Percentiles rank a stretch among this genome's conserved stretches.
These are phyloP conservation scores for Haematococcus lacustris DNA, from an alignment of 139 green algal genomes.

Conservation along the genomic window DNA sequence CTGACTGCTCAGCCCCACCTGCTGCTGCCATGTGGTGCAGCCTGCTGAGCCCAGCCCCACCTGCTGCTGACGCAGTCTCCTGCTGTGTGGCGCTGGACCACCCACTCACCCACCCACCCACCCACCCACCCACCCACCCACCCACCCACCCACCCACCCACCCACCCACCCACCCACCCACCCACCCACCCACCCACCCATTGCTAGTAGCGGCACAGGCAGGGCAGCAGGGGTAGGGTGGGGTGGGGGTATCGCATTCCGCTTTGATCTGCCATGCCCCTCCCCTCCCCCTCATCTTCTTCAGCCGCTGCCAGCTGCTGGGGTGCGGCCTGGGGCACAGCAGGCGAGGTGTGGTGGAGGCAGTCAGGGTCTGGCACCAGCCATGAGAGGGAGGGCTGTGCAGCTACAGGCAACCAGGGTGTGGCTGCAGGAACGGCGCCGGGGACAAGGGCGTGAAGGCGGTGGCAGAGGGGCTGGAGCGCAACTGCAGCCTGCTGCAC, in stretches of 20 bases:
- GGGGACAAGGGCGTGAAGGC: conserved; percentile 42
- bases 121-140: no score
- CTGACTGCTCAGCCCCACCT: neutral
- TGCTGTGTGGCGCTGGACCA: no score
- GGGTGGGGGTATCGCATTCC: neutral
- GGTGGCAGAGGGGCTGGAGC: conserved; percentile 23
- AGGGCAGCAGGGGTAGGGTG: no score
- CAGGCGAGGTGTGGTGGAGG: no score
- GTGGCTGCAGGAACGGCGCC: conserved; percentile 28
- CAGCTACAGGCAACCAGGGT: neutral
- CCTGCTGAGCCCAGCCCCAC: neutral
- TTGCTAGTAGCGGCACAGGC: no score
- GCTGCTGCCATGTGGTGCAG: neutral
- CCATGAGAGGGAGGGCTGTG: neutral
- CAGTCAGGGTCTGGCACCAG: neutral
- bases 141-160: no score
- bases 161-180: no score
- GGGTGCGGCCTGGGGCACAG: neutral
- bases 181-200: no score
- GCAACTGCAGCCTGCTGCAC: conserved; percentile 7
- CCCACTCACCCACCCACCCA: no score
- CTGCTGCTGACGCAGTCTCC: neutral
- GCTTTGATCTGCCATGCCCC: neutral
- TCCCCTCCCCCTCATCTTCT: neutral
- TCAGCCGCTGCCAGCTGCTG: neutral